A percentile compares a stretch with the other conserved stretches of the same genome.
These are phyloP conservation scores for Dissophora globulifera DNA, from an alignment of 192 early-diverging fungal species.

Conservation along the genomic window DNA sequence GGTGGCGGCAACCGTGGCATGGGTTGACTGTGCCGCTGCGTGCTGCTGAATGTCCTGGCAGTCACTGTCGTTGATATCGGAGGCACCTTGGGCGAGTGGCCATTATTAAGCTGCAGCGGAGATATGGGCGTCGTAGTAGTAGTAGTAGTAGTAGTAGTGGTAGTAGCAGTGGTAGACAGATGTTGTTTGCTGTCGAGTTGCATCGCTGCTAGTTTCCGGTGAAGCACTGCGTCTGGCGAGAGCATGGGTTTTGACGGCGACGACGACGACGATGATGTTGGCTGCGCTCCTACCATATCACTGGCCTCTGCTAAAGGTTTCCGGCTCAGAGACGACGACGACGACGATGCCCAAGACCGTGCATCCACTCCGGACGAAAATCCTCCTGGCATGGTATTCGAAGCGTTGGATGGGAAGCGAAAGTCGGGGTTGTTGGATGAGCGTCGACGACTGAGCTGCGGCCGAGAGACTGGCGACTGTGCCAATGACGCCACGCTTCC, in stretches of 20 bases:
- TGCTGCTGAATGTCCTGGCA: constrained; percentile 44
- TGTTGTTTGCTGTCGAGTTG: constrained; percentile 19
- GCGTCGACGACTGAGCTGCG: constrained; percentile 14
- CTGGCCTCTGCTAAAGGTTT: too few relatives aligned
- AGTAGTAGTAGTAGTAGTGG: too few relatives aligned
- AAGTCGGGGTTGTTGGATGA: constrained; percentile 5
- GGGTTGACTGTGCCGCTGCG: constrained; percentile 24
- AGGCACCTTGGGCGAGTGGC: constrained; percentile 4
- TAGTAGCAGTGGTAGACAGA: too few relatives aligned
- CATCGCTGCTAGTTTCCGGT: constrained; percentile 13
- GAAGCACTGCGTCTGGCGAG: constrained; percentile 8
- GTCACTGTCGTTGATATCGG: constrained; percentile 4
- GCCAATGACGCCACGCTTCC: neutral
- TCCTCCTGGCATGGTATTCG: constrained; percentile 38
- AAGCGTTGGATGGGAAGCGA: neutral
- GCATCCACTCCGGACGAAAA: constrained; percentile 23
- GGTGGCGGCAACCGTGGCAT: constrained; percentile 28
- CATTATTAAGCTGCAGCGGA: neutral
- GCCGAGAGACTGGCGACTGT: constrained; percentile 9
- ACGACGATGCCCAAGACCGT: constrained; percentile 7
- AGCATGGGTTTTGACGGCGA: neutral
- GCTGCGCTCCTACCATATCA: too few relatives aligned
- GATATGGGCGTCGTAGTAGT: neutral
- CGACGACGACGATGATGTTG: too few relatives aligned
- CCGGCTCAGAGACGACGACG: too few relatives aligned